Base-by-base conservation (phyloP, 1,139 yeast genomes). In the Debaryomyces coudertii region DNA sequence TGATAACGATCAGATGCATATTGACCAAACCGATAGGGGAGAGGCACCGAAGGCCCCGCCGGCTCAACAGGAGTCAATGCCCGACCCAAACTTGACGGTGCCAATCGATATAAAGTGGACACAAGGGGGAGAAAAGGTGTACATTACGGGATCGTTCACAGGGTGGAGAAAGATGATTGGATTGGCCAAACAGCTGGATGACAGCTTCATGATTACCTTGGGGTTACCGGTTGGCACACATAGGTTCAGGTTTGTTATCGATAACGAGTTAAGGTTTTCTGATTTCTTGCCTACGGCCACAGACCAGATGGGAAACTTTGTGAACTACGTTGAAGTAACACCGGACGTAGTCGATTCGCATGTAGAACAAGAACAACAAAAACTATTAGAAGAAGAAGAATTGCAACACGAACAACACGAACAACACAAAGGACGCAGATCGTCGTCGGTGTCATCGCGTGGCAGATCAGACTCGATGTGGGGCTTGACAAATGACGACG, bases 41-140 rank as follows among this genome's bases (percentile, higher is more conserved):
- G 54, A 50, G 34, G 57, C 50, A 14, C 54, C 47, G 34, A 51
- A 48, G 27, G 52, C 49, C 15, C 61, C 48, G 25, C 49, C 48
- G 12, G 50, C 45, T n/a, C 51, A 42, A 25, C 51, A 44, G 20
- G 27, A 25, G 11, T 29, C 44, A 15, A 40, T 54, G 42, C 55
- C 60, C 11, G 66, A 67, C 44, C 63, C 71, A n/a, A 60, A 49
- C 41, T 54, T 63, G 7, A 68, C 85, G 34, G 76, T 89, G 31
- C 90, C 95, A 0, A 86, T 92, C 1, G 90, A 87, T 47, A 85
- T 93, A 45, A 83, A 82, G 55, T 93, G 99, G 99, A 85, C 84
- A 16, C 97, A 92, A 65, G 97, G 97, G 9, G 98, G 98, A 50
- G 81, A 81, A 44, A 88, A 88, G 58, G 98, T 93, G 1, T 75